phyloP scores from a whole-genome alignment of 2,329 filamentous ascomycete species.

The Helminthosporium solani region DNA sequence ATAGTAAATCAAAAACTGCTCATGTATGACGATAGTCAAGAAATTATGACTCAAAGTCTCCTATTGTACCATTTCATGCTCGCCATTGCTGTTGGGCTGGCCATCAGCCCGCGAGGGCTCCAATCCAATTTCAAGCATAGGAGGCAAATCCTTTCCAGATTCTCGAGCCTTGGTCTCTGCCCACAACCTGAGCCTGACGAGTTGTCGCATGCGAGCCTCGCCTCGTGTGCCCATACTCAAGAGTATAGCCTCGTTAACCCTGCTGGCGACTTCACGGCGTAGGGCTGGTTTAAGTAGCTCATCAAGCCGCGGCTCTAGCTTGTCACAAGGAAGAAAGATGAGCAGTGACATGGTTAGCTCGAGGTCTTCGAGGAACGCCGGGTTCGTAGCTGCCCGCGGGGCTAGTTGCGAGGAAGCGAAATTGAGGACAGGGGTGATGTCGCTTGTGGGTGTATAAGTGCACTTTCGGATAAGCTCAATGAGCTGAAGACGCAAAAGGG shows the following conservation, averaged over 20 bases:
- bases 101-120: slow-evolving; percentile 35
- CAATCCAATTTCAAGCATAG: slow-evolving; percentile 45
- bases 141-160: slow-evolving; percentile 45
- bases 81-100: slow-evolving; percentile 35
- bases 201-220: slow-evolving; percentile 77
- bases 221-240: slow-evolving; percentile 68
- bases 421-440: slow-evolving; percentile 76
- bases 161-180: slow-evolving; percentile 65
- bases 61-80: slow-evolving; percentile 40
- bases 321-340: slow-evolving; percentile 76
- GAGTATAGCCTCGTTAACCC: slow-evolving; percentile 87
- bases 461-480: slow-evolving; percentile 87
- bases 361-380: slow-evolving; percentile 79
- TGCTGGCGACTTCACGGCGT: slow-evolving; percentile 77
- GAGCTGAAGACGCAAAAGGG: slow-evolving; percentile 83
- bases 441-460: slow-evolving; percentile 63
- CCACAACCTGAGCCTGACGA: slow-evolving; percentile 83
- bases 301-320: slow-evolving; percentile 72
- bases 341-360: slow-evolving; percentile 92
- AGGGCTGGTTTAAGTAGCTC: slow-evolving; percentile 76
- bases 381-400: slow-evolving; percentile 78
- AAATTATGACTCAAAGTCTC: background rate
- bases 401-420: slow-evolving; percentile 89
- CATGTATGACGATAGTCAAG: no score
- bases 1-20: background rate